Percentiles rank a stretch among this genome's conserved stretches.
These are phyloP conservation scores for Tetracladium marchalianum DNA, from an alignment of 495 filamentous ascomycete genomes.

Conservation along the genomic window DNA sequence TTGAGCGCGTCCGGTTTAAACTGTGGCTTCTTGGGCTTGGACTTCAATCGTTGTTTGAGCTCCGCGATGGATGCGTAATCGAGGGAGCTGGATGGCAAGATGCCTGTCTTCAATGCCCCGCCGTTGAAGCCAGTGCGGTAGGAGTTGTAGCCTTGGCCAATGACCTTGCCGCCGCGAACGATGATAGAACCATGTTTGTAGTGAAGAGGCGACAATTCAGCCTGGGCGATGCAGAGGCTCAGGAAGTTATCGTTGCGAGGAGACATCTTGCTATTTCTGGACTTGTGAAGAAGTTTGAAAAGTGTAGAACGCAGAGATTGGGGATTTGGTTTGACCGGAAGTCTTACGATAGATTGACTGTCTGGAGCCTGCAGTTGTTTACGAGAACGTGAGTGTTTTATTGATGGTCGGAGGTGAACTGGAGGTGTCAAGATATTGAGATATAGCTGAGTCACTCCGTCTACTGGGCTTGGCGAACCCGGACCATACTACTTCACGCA, in stretches of 20 bases:
- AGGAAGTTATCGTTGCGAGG: conserved; percentile 28
- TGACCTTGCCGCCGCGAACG: conserved; percentile 41
- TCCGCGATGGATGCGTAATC: conserved; percentile 21
- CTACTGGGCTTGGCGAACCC: no score
- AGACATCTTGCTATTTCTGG: conserved; percentile 12
- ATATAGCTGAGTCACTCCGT: no score
- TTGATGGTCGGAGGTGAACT: no score
- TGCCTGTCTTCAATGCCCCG: conserved; percentile 37
- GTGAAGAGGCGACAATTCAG: conserved; percentile 35
- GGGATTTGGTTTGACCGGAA: no score
- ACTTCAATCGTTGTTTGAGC: conserved; percentile 23
- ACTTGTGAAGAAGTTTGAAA: background rate
- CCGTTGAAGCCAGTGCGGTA: conserved; percentile 37
- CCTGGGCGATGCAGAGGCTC: conserved; percentile 41
- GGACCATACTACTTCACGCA: no score
- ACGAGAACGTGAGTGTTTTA: no score
- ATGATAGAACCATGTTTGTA: conserved; percentile 41
- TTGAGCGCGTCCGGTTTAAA: conserved; percentile 2
- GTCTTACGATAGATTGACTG: no score
- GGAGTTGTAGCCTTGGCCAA: conserved; percentile 39
- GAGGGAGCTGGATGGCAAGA: conserved; percentile 19
- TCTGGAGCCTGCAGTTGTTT: no score
- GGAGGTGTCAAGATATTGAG: no score
- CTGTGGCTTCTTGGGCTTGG: conserved; percentile 26
- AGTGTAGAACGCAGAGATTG: no score